Base-by-base conservation (phyloP, 306 rosid genomes). In the Sphenostylis stenocarpa region DNA sequence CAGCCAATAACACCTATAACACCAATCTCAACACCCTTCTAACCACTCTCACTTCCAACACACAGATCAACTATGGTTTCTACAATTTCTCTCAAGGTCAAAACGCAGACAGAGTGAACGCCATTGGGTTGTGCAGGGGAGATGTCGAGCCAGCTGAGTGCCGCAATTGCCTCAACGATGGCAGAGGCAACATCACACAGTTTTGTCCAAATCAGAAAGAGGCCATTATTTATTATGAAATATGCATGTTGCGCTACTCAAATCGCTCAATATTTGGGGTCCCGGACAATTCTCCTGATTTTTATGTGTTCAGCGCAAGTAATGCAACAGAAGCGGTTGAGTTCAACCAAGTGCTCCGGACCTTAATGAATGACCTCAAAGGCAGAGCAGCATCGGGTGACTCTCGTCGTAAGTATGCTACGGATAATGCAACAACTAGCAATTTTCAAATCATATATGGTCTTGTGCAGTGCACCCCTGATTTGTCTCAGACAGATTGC, bases 401-500 rank as follows among this genome's bases (percentile, higher is more conserved):
- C 16, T 61, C 9, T 15, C 77, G 73, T 26, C 55, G 3, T 15
- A 82, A 71, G 71, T 85, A 66, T 73, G 85, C 83, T 0, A 62
- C 24, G 14, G 61, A 24, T 0, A 34, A 67, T 12, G 45, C 47
- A n/a, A 2, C 29, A 5, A 67, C 16, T 5, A 45, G 36, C 0
- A 49, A 45, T 21, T 20, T 39, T 41, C 33, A 70, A 63, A 33
- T 52, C 2, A 7, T 79, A 24, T 82, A 73, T 33, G 86, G 66
- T 34, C 28, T 70, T 19, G 77, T 44, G 10, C 90, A 87, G 80
- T 84, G 90, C 77, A 33, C 69, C 0, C 88, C 84, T 10, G 85
- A 87, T 73, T 51, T 87, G 34, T 19, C 72, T 1, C 3, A 3
- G 21, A 2, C 0, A 28, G 43, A 80, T 0, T 87, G 90, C 67